Evolutionary conservation across 2,329 filamentous ascomycete species (phyloP).

Genomic region (Hypoxylon sp.): DNA sequence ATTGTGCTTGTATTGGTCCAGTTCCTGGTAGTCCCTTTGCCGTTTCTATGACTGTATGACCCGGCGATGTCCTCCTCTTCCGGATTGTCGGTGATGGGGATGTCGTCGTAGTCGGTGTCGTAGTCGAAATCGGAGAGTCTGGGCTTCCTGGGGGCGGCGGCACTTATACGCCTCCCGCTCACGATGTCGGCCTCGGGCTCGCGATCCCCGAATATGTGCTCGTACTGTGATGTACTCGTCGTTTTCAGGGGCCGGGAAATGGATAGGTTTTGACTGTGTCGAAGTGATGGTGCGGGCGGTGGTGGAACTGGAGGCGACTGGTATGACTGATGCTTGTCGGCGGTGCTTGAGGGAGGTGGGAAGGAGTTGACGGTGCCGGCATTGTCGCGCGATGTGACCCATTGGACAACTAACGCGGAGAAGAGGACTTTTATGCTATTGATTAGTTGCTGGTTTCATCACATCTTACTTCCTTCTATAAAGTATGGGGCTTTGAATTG

Average conservation of each 20-base stretch:
- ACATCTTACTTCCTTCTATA: not conserved
- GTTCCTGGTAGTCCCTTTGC: not conserved
- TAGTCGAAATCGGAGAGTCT: constrained; percentile 13
- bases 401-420: constrained; percentile 73
- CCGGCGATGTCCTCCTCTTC: constrained; percentile 6
- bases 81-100: not conserved
- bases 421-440: constrained; percentile 66
- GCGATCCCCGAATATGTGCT: constrained; percentile 38
- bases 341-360: constrained; percentile 28
- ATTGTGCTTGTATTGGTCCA: not conserved
- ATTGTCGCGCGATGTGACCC: constrained; percentile 67
- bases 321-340: constrained; percentile 7
- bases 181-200: constrained; percentile 24
- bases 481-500: not conserved
- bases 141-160: not conserved
- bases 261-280: constrained; percentile 10
- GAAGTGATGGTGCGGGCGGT: constrained; percentile 18
- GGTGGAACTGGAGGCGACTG: constrained; percentile 13
- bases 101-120: constrained; percentile 12
- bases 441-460: not conserved
- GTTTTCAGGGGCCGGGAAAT: constrained; percentile 38
- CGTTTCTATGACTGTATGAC: too few relatives aligned
- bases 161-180: constrained; percentile 9
- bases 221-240: constrained; percentile 41
- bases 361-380: constrained; percentile 48